Evolutionary conservation across 2,329 filamentous ascomycete genomes (phyloP).

Genomic region (Fusarium begoniae): DNA sequence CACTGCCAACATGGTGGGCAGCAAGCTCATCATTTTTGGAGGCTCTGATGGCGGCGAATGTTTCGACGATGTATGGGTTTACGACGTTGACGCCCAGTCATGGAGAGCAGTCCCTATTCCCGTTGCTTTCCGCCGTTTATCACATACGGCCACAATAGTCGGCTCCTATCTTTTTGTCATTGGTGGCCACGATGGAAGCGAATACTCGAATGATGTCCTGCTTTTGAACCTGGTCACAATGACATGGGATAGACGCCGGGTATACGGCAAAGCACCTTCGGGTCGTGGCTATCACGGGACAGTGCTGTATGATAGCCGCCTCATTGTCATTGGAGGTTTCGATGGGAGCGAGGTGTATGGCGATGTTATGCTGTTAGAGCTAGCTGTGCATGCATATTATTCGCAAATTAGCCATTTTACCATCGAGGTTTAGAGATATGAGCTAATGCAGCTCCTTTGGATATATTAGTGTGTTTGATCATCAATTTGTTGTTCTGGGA

Average conservation of each 20-base stretch:
- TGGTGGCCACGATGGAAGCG: slow-evolving; percentile 74
- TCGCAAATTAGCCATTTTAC: slow-evolving; percentile 78
- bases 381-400: slow-evolving; percentile 76
- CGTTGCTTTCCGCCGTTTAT: slow-evolving; percentile 70
- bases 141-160: slow-evolving; percentile 74
- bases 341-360: slow-evolving; percentile 74
- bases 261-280: slow-evolving; percentile 70
- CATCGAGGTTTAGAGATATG: slow-evolving; percentile 66
- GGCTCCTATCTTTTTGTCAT: slow-evolving; percentile 76
- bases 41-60: slow-evolving; percentile 76
- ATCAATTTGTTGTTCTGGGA: slow-evolving; percentile 21
- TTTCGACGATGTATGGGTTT: slow-evolving; percentile 78
- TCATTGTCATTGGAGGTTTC: slow-evolving; percentile 73
- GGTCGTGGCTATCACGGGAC: slow-evolving; percentile 74
- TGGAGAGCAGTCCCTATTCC: slow-evolving; percentile 70
- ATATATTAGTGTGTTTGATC: slow-evolving; percentile 21
- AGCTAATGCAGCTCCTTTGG: not conserved
- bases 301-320: slow-evolving; percentile 70
- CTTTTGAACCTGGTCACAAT: slow-evolving; percentile 76
- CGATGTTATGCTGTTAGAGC: slow-evolving; percentile 72
- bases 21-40: slow-evolving; percentile 76
- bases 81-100: slow-evolving; percentile 69
- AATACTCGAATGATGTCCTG: slow-evolving; percentile 75
- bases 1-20: slow-evolving; percentile 77
- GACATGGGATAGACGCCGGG: slow-evolving; percentile 74